Evolutionary conservation across 805 yeast genomes (phyloP), one percentile per base, ranked within the genome.

Genomic region (Zygotorulaspora danielsina): DNA sequence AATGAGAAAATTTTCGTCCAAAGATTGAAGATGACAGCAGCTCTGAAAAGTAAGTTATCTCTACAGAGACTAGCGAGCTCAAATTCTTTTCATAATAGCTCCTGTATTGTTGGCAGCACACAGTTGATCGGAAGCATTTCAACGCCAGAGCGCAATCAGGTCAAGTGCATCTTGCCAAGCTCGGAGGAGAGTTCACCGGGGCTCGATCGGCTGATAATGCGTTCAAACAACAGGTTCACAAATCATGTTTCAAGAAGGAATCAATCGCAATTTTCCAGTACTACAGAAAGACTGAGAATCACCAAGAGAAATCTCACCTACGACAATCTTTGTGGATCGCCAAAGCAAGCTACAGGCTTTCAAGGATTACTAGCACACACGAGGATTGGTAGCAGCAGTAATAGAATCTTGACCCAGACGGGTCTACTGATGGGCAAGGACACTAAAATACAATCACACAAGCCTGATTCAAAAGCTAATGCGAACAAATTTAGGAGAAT

Each of bases 221-320:
- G 27, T n/a, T 32, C 36, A 2, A 11, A n/a, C 13, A 20, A n/a
- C 12, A 32, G n/a, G n/a, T n/a, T n/a, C 18, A 16, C 26, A 19
- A 11, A 11, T 21, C 33, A 21, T 2, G 17, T 20, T 8, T 20
- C 26, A 21, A 19, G 12, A 20, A 34, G 38, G 19, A 32, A 24
- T 24, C 44, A 41, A 22, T 35, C 39, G 12, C 42, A 44, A 19
- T 48, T 55, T 16, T 61, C 63, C 6, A 39, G 41, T 4, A 52
- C 59, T 3, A 45, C 56, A 17, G 55, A 55, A 15, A 53, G 49
- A 31, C 36, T 57, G 20, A 45, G 49, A 34, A 46, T 57, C 4
- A 41, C 43, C 4, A 58, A 47, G 36, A 42, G 61, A 34, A 50
- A 51, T 35, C 51, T 43, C 38, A 56, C 61, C 0, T 43, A 42